phyloP scores from a whole-genome alignment of 1,139 yeast genomes.

The Kodamaea arcana region DNA sequence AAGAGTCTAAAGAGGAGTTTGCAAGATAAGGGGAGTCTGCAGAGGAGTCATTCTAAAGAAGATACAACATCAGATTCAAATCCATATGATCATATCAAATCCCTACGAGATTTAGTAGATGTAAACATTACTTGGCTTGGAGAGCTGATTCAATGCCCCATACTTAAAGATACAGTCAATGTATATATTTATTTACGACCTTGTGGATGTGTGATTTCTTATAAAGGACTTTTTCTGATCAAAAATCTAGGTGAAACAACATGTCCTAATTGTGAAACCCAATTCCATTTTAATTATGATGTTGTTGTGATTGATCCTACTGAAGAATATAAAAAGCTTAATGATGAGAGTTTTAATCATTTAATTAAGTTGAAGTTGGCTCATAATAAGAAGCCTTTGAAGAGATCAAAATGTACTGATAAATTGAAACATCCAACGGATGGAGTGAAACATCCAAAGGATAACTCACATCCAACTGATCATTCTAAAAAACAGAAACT shows the following conservation, averaged over 20 bases:
- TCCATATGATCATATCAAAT: constrained; percentile 39
- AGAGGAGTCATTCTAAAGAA: constrained; percentile 11
- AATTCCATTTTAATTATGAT: constrained; percentile 25
- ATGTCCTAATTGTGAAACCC: constrained; percentile 35
- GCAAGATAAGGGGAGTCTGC: background rate
- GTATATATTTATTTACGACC: constrained; percentile 27
- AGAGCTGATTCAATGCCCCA: constrained; percentile 39
- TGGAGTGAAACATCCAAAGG: too few species aligned
- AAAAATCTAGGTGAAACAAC: background rate
- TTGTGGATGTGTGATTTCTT: constrained; percentile 41
- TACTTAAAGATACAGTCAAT: constrained; percentile 6
- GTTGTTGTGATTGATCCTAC: constrained; percentile 27
- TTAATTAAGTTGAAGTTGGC: constrained; percentile 22
- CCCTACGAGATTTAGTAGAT: constrained; percentile 28
- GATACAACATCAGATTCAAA: too few species aligned
- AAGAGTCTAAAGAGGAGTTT: background rate
- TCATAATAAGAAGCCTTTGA: constrained; percentile 14
- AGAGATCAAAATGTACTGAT: too few species aligned
- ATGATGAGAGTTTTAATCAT: constrained; percentile 29
- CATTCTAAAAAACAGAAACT: too few species aligned
- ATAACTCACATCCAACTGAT: too few species aligned
- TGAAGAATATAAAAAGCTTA: constrained; percentile 23
- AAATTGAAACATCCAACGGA: too few species aligned
- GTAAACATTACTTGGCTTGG: constrained; percentile 24
- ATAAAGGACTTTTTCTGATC: constrained; percentile 12